Base-by-base conservation (phyloP, 371 early-diverging fungal genomes). In the Apophysomyces ossiformis region DNA sequence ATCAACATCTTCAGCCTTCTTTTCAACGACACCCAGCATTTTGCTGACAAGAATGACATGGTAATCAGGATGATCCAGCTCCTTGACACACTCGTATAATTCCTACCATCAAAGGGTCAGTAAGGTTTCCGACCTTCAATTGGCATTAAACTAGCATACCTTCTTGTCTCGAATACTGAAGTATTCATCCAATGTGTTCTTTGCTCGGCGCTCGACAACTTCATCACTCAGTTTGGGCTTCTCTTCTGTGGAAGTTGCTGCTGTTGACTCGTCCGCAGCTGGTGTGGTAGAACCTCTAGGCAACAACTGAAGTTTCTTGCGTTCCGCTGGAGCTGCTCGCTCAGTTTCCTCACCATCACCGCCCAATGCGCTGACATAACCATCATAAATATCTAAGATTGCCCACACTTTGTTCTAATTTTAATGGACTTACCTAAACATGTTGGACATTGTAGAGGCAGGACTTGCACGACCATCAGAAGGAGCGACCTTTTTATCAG, bases 161-260 rank as follows among this genome's bases (percentile, higher is more conserved):
- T 69, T 78, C 62, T 80, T 77, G 67, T 90, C 90, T 60, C 72
- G 76, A 61, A 88, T 64, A 44, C 73, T 70, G 64, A 86, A 75
- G 75, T 87, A 94, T 81, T 95, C 95, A 57, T 87, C 82, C 56
- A 91, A 65, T 63, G 88, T 87, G 62, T 84, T 86, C 65, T 87
- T 81, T 39, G 86, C 78, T 83, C 87, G 92, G 69, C 82, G 78
- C 65, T 82, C 73, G 15, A 87, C 80, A 59, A 79, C 77, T 7
- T 88, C 85, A 57, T 87, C 80, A 36, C 87, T 79, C 71, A 83
- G 75, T 79, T 78, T 82, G 60, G 78, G 81, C 16, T 65, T 77
- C 13, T 60, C 56, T 1, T 54, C 63, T 12, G 77, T 67, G 16
- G 75, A 61, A 37, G 21, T 56, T 11, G 68, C 57, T 35, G 45